Conservation (phyloP, 257 asterid species). For the Eucommia ulmoides region DNA sequence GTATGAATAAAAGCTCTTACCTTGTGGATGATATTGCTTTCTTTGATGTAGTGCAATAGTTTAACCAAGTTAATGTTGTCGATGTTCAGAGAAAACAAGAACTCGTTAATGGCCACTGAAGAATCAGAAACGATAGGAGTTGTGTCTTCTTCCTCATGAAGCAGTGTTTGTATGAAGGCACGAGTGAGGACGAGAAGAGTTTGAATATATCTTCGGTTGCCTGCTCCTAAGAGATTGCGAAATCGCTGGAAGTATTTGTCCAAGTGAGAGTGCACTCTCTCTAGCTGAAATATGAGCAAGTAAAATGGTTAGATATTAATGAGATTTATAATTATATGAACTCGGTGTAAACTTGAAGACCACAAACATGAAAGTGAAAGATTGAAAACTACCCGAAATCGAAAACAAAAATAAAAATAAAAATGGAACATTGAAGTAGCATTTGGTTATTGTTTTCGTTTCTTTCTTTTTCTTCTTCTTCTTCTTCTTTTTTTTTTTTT, state of each 20-base stretch:
- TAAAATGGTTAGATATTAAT: conserved; percentile 7
- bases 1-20: too few relatives aligned
- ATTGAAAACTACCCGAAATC: neutral
- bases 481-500: too few relatives aligned
- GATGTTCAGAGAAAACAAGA: conserved; percentile 72
- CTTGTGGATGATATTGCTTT: conserved; percentile 80
- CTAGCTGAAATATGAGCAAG: conserved; percentile 49
- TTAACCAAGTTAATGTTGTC: conserved; percentile 91
- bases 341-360: neutral
- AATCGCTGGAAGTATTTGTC: conserved; percentile 62
- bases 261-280: conserved; percentile 47
- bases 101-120: conserved; percentile 67
- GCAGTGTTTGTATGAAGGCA: conserved; percentile 40
- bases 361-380: neutral
- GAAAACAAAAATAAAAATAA: neutral
- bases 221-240: conserved; percentile 72
- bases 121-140: conserved; percentile 28
- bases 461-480: too few relatives aligned
- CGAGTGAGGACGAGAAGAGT: conserved; percentile 61
- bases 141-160: conserved; percentile 18
- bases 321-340: neutral
- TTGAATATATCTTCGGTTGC: conserved; percentile 91
- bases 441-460: too few relatives aligned
- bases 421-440: too few relatives aligned
- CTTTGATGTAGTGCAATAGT: conserved; percentile 56